Evolutionary conservation across 2,329 filamentous ascomycete genomes (phyloP), one percentile per base, ranked within the genome.

Genomic region (Pseudocercospora musae): DNA sequence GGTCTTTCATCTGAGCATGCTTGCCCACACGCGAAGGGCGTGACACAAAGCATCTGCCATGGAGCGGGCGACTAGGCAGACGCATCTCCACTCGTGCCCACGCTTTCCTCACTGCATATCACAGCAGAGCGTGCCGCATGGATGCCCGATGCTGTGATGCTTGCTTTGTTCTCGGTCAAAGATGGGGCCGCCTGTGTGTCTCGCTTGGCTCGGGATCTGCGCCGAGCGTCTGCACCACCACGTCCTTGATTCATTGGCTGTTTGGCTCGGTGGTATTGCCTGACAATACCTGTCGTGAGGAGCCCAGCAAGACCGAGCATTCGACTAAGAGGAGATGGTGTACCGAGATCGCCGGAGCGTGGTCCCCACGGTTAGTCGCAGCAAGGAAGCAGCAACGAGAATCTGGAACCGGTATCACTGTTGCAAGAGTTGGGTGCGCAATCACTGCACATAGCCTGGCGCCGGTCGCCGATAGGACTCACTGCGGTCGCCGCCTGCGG

Each of bases 401-500:
- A 33, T 48, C 44, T 50, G 57, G 57, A 11, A 23, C 57, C 18
- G 23, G 23, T 21, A 25, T 48, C 23, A 42, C 44, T 48, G 37
- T 55, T 23, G 50, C 21, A 27, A 48, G 23, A 21, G 29, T 54
- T 29, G 18, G 15, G 58, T 20, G 42, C 57, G 37, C 56, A 49
- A 21, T 68, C 63, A 69, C 46, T 69, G 67, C 54, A 70, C 68
- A 55, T 65, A 70, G 11, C 69, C 68, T 27, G 69, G 67, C n/a
- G 68, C 64, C 20, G 69, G 63, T 54, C 68, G 68, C 37, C 69
- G 61, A 50, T 70, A 69, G 52, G 61, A 62, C 55, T 71, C 70
- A 54, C 65, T 66, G 23, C 69, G 65, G 49, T 73, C 71, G 40
- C 68, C 70, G 5, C 68, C 67, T 46, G 69, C 62, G 9, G 70